phyloP scores from a whole-genome alignment of 2,329 filamentous ascomycete species.

The Talaromyces sp. region DNA sequence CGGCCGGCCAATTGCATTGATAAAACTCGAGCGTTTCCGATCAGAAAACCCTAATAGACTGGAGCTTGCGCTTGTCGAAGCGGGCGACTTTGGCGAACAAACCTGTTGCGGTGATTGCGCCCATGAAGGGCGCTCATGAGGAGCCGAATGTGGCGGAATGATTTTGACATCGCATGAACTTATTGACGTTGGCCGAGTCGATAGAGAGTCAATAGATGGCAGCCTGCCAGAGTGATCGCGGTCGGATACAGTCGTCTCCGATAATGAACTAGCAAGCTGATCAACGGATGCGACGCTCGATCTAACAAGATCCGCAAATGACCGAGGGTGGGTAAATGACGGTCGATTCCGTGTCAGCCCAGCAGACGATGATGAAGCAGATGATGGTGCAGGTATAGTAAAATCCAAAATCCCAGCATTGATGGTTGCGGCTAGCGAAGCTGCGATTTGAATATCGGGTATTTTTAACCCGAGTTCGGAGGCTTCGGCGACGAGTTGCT shows the following conservation, averaged over 20 bases:
- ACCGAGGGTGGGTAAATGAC: slow-evolving; percentile 27
- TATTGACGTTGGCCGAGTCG: slow-evolving; percentile 37
- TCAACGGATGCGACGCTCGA: slow-evolving; percentile 26
- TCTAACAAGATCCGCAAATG: slow-evolving; percentile 24
- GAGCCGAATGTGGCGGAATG: slow-evolving; percentile 8
- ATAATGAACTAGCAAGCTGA: slow-evolving; percentile 28
- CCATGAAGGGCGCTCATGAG: neutral
- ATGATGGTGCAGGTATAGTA: slow-evolving; percentile 17
- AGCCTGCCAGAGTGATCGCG: slow-evolving; percentile 29
- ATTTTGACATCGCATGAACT: slow-evolving; percentile 32
- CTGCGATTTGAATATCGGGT: slow-evolving; percentile 28
- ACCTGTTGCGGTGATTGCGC: neutral
- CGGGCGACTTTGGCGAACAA: neutral
- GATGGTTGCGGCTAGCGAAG: slow-evolving; percentile 34
- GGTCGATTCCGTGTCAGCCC: slow-evolving; percentile 10
- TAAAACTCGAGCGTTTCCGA: slow-evolving; percentile 29
- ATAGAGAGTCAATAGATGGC: slow-evolving; percentile 35
- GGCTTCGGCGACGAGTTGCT: slow-evolving; percentile 35
- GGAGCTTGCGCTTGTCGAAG: slow-evolving; percentile 24
- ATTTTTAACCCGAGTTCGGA: slow-evolving; percentile 33
- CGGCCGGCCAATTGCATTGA: slow-evolving; percentile 32
- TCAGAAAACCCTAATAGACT: slow-evolving; percentile 25
- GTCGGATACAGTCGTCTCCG: slow-evolving; percentile 29
- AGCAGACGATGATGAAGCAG: slow-evolving; percentile 16
- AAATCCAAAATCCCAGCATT: slow-evolving; percentile 32